Evolutionary conservation across 2,329 filamentous ascomycete species (phyloP), one percentile per base, ranked within the genome.

Genomic region (Penicillium fuscoglaucum): DNA sequence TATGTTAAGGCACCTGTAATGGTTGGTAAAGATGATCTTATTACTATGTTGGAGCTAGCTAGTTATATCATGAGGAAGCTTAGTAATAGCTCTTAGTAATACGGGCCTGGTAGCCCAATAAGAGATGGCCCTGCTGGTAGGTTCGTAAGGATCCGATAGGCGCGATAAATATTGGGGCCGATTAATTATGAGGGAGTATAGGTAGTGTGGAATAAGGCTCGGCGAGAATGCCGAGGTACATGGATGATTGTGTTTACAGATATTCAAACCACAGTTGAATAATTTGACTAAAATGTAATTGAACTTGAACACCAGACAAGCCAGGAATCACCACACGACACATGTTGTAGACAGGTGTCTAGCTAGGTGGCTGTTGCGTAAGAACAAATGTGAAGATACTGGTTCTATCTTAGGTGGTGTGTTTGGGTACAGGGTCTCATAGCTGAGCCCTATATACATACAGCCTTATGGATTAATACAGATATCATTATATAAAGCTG

Each of bases 311-410:
- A 2, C 79, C 78, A 17, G 70, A 59, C 43, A 79, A 81, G 2
- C 66, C 72, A 0, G 60, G 60, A 0, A 78, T 78, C 1, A 81
- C 78, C 4, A 68, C 72, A 59, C 80, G 82, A 2, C 78, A 80
- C 28, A 82, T 71, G 40, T 81, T 82, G 37, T 80, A 80, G 21
- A 76, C 19, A 21, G 19, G 19, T 21, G 19, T 21, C 19, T 21
- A 21, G 19, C 19, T 21, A 2, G 1, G 19, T 21, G 19, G 19
- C 19, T 21, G 19, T 21, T 21, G 19, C 19, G 19, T 21, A 21
- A 21, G 19, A 21, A 2, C 65, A 28, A 28, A 28, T 8, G 26
- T 28, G 26, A 28, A 28, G 26, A 28, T 28, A 28, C 6, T 1
- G 6, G 26, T 28, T 28, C 26, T 7, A 2, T 62, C 67, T 63